A percentile compares a stretch with the other conserved stretches of the same genome.
phyloP scores from a whole-genome alignment of 495 filamentous ascomycete species.

The Penicillium silybi region DNA sequence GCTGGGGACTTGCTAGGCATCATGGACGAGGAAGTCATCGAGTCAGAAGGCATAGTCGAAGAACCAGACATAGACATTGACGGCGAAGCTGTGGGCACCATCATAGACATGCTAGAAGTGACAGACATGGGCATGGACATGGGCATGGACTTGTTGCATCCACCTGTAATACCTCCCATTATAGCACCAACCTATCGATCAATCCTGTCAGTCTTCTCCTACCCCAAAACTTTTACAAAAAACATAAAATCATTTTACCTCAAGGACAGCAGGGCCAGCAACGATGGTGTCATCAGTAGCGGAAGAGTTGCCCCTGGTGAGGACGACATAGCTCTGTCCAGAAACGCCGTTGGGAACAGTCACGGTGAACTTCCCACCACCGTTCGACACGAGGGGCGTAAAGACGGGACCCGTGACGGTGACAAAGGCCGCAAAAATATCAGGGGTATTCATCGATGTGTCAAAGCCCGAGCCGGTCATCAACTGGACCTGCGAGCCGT shows the following conservation, averaged over 20 bases:
- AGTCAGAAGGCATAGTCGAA: not conserved
- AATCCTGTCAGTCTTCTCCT: not conserved
- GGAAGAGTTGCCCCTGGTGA: constrained; percentile 24
- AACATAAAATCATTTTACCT: constrained; percentile 17
- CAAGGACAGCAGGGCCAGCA: constrained; percentile 34
- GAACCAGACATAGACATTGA: constrained; percentile 5
- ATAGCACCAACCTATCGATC: not conserved
- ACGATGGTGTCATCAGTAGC: constrained; percentile 28
- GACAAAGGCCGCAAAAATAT: constrained; percentile 31
- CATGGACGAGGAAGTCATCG: not conserved
- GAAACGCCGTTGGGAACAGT: constrained; percentile 30
- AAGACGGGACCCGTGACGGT: constrained; percentile 38
- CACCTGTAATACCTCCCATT: not conserved
- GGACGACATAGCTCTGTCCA: constrained; percentile 37
- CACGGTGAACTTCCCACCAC: constrained; percentile 28
- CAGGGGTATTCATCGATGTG: not conserved
- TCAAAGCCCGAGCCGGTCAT: constrained; percentile 16
- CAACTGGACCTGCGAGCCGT: constrained; percentile 8
- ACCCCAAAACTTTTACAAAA: not conserved
- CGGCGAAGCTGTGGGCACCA: not conserved
- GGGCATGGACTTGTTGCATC: not conserved
- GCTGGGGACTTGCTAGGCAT: not conserved
- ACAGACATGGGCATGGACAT: not conserved
- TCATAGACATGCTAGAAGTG: not conserved
- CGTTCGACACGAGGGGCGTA: constrained; percentile 17